These are phyloP conservation scores for Artemisia annua DNA, from an alignment of 129 eudicot genomes.

Conservation along the genomic window DNA sequence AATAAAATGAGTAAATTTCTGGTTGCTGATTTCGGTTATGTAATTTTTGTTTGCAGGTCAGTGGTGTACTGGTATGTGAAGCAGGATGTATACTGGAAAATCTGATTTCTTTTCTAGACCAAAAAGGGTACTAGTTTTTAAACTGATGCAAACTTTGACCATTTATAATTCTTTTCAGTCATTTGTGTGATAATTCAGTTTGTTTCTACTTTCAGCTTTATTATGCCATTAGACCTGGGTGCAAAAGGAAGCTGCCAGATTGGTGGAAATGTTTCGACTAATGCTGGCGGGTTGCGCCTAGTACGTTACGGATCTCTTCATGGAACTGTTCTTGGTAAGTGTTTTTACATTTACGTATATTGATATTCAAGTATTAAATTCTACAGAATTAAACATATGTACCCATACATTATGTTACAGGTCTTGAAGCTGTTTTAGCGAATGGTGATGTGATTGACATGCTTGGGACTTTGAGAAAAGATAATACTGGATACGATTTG, in stretches of 20 bases:
- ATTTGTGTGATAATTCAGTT: conserved; percentile 6
- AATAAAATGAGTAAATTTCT: background rate
- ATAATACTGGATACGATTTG: conserved; percentile 97
- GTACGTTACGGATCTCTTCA: conserved; percentile 97
- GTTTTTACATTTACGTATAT: background rate
- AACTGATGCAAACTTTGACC: background rate
- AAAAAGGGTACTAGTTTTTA: conserved; percentile 60
- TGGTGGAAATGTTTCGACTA: conserved; percentile 98
- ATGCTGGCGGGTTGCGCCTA: conserved; percentile 98
- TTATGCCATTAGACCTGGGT: conserved; percentile 97
- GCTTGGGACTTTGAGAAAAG: conserved; percentile 96
- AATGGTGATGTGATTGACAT: conserved; percentile 92
- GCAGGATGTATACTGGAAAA: conserved; percentile 98
- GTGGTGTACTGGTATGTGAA: conserved; percentile 98
- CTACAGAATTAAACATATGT: background rate
- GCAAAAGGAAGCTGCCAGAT: conserved; percentile 99
- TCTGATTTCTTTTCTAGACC: conserved; percentile 80
- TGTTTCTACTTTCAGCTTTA: conserved; percentile 48
- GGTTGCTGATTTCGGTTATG: conserved; percentile 15
- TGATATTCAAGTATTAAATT: background rate
- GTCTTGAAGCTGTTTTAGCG: conserved; percentile 95
- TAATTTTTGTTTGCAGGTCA: conserved; percentile 45
- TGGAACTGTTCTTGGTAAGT: conserved; percentile 91
- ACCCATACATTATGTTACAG: conserved; percentile 34
- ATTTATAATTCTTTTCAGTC: conserved; percentile 2